phyloP scores from a whole-genome alignment of 2,329 filamentous ascomycete genomes.

The Lachnellula hyalina region DNA sequence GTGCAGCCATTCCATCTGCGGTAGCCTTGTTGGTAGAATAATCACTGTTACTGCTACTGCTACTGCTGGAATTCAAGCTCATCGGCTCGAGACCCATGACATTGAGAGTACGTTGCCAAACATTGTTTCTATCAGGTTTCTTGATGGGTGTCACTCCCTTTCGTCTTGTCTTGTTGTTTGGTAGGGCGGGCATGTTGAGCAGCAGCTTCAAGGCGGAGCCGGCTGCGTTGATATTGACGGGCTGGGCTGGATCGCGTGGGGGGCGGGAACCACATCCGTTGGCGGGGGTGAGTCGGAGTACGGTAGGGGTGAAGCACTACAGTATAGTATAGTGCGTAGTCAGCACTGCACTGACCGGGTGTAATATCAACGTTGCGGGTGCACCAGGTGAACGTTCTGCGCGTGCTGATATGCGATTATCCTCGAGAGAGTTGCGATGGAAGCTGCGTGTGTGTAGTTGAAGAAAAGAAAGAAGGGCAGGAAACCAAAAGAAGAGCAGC shows the following conservation, averaged over 20 bases:
- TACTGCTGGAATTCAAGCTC: slow-evolving; percentile 2
- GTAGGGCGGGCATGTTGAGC: slow-evolving; percentile 14
- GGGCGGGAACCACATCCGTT: neutral
- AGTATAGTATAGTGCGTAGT: too few relatives aligned
- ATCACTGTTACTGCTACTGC: neutral
- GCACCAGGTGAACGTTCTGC: too few relatives aligned
- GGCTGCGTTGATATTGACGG: neutral
- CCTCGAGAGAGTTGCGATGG: too few relatives aligned
- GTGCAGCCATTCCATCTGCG: neutral
- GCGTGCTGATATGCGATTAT: too few relatives aligned
- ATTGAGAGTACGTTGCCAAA: slow-evolving; percentile 11
- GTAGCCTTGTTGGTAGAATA: slow-evolving; percentile 1
- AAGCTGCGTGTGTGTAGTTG: too few relatives aligned
- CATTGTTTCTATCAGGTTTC: slow-evolving; percentile 9
- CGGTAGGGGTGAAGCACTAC: too few relatives aligned
- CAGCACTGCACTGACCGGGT: too few relatives aligned
- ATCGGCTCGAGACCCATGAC: slow-evolving; percentile 16
- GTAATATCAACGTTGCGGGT: too few relatives aligned
- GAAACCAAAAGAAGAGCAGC: too few relatives aligned
- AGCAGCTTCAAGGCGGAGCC: neutral
- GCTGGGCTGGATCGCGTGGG: neutral
- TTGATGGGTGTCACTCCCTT: slow-evolving; percentile 10
- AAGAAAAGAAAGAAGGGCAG: too few relatives aligned
- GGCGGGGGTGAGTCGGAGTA: too few relatives aligned
- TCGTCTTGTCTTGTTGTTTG: slow-evolving; percentile 7